Evolutionary conservation across 108 stramenopile genomes (phyloP), one percentile per base, ranked within the genome.

Genomic region (Cafeteria roenbergensis): DNA sequence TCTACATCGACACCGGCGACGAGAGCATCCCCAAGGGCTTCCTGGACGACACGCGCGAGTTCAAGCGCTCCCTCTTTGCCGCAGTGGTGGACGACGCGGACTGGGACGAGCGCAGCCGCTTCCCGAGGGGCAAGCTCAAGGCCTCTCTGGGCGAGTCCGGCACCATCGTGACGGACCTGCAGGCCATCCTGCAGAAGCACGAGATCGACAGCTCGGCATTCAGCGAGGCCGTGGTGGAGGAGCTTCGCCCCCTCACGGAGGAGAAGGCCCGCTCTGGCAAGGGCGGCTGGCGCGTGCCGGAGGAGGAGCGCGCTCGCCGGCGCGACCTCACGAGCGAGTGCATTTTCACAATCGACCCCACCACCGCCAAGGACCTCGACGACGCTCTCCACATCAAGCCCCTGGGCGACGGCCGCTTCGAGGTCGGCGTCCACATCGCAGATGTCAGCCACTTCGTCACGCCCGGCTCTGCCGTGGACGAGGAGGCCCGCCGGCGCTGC

Each of bases 351-450:
- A 97, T 97, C 34, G 93, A 94, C 82, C 93, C 96, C 0, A 87
- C 90, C 22, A 89, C 88, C 0, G 96, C 93, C 32, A 83, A 83
- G 55, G 93, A 94, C 80, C 76, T 95, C 62, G 96, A 94, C 70
- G 96, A 94, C 75, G 93, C 93, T 21, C 78, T 95, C 50, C 87
- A 90, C 66, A 73, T 93, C 34, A 83, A 77, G 22, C 65, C 56
- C 29, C 62, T 74, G 26, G 33, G 32, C 8, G 66, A 51, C 88
- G 68, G 42, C 8, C 60, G 24, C 48, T 62, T n/a, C 27, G 89
- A 90, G 69, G 70, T 92, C 55, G 91, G 93, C 27, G 95, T 94
- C 12, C 95, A 97, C 72, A 97, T 97, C 71, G 95, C 95, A 0
- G 95, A 97, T 71, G 95, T 97, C 28, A 88, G 87, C 37, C 78